A percentile compares a stretch with the other conserved stretches of the same genome.
Conservation (phyloP, 2,329 filamentous ascomycete genomes). For the Phaeosphaeria sp. region DNA sequence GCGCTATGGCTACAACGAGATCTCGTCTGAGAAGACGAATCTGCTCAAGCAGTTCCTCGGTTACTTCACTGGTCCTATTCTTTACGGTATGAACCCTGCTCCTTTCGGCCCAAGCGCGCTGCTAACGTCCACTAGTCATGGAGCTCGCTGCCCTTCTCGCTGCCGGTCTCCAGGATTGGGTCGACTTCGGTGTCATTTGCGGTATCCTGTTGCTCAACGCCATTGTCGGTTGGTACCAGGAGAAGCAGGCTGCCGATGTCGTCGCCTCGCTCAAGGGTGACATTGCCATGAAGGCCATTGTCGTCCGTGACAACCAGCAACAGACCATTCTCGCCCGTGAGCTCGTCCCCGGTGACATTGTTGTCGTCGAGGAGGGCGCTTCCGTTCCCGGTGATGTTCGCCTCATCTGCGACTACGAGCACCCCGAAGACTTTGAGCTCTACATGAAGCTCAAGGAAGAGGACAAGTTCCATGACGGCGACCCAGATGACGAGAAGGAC, state of each 20-base stretch:
- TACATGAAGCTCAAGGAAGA: constrained; percentile 69
- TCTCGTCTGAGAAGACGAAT: constrained; percentile 77
- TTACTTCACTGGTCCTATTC: constrained; percentile 78
- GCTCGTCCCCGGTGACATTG: constrained; percentile 77
- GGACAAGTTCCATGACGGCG: constrained; percentile 61
- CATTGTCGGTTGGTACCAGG: constrained; percentile 79
- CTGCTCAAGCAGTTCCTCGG: constrained; percentile 76
- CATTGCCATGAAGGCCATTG: constrained; percentile 75
- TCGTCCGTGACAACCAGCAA: constrained; percentile 72
- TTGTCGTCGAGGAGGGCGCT: constrained; percentile 74
- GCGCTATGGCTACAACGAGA: constrained; percentile 73
- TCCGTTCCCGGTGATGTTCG: constrained; percentile 74
- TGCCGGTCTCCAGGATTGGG: constrained; percentile 77
- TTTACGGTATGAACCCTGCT: constrained; percentile 67
- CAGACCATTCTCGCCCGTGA: constrained; percentile 75
- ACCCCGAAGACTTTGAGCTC: constrained; percentile 70
- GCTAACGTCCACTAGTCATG: constrained; percentile 64
- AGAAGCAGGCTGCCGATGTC: constrained; percentile 78
- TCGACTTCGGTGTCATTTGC: constrained; percentile 77
- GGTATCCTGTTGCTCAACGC: constrained; percentile 79
- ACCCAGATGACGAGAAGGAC: constrained; percentile 67
- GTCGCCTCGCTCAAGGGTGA: constrained; percentile 74
- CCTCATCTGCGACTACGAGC: constrained; percentile 75
- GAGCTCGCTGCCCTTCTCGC: constrained; percentile 77
- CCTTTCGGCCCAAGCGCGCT: constrained; percentile 13